Conservation (phyloP, 2,329 filamentous ascomycete species). For the Ophiosphaerella narmari region DNA sequence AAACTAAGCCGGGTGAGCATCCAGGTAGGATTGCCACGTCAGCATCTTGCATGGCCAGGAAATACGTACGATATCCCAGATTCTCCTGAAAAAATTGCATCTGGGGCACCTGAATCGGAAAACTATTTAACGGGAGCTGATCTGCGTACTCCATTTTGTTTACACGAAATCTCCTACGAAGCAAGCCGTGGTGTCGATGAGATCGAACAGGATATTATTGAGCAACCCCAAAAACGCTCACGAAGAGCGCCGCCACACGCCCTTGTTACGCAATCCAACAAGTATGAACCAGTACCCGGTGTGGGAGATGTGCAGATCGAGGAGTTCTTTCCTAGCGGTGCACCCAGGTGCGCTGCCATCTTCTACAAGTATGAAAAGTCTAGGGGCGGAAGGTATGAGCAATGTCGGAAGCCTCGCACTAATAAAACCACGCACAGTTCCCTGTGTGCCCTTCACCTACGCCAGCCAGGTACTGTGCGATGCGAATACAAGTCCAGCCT, state of each 20-base stretch:
- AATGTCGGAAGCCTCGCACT: constrained; percentile 6
- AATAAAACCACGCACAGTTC: constrained; percentile 1
- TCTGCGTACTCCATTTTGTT: too few species aligned
- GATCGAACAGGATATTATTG: too few species aligned
- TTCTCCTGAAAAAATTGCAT: constrained; percentile 25
- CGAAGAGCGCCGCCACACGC: too few species aligned
- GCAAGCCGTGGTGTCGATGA: too few species aligned
- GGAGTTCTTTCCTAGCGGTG: constrained; percentile 2
- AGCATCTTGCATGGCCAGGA: constrained; percentile 11
- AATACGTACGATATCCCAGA: constrained; percentile 24
- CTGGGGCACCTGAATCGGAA: constrained; percentile 6
- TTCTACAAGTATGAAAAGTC: constrained; percentile 7
- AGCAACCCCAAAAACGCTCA: too few species aligned
- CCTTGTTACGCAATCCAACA: too few species aligned
- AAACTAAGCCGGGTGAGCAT: constrained; percentile 26
- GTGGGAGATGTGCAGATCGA: neutral
- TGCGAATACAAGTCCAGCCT: constrained; percentile 1
- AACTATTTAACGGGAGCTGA: too few species aligned
- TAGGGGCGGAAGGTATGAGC: constrained; percentile 3
- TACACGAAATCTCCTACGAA: too few species aligned
- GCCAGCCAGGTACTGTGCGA: neutral
- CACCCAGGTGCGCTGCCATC: constrained; percentile 8
- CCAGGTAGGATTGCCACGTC: constrained; percentile 3
- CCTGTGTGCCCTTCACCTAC: constrained; percentile 7
- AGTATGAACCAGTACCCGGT: too few species aligned